A percentile compares a stretch with the other conserved stretches of the same genome.
Evolutionary conservation across 169 alveolate genomes (phyloP).

Genomic region (Cryptosporidium viatorum): DNA sequence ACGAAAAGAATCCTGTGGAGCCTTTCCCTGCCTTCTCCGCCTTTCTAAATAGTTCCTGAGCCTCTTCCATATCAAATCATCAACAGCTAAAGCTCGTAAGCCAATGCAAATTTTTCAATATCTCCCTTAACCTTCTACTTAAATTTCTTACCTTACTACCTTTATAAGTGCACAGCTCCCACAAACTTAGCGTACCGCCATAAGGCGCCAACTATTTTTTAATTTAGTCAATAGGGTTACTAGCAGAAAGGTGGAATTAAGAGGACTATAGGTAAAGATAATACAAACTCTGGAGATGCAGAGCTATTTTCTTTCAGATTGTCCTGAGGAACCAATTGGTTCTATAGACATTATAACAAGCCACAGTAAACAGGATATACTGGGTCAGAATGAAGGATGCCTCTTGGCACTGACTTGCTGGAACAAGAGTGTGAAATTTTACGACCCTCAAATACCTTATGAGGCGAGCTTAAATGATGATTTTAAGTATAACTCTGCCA

Average conservation of each 20-base stretch:
- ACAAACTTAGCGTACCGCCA: neutral
- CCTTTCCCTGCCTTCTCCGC: slow-evolving; percentile 79
- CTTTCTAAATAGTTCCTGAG: slow-evolving; percentile 70
- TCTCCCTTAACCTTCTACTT: neutral
- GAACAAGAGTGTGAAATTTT: slow-evolving; percentile 63
- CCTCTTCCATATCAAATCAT: slow-evolving; percentile 40
- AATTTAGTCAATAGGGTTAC: neutral
- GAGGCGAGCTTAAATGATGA: neutral
- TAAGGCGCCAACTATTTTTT: neutral
- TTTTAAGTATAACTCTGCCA: neutral
- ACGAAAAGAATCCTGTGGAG: slow-evolving; percentile 76
- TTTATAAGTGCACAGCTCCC: neutral
- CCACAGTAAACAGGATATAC: neutral
- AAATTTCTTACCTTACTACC: neutral
- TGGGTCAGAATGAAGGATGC: slow-evolving; percentile 3
- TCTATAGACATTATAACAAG: slow-evolving; percentile 7
- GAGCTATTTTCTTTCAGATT: slow-evolving; percentile 40
- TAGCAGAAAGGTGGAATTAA: slow-evolving; percentile 9
- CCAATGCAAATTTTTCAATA: neutral
- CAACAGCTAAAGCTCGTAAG: neutral
- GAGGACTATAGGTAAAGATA: neutral
- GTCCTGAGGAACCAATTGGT: slow-evolving; percentile 54
- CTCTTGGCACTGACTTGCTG: slow-evolving; percentile 58
- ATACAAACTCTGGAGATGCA: slow-evolving; percentile 34
- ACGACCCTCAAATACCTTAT: slow-evolving; percentile 24